Percentiles rank a stretch among this genome's conserved stretches.
Conservation (phyloP, 2,329 filamentous ascomycete species). For the Clathrospora elynae region DNA sequence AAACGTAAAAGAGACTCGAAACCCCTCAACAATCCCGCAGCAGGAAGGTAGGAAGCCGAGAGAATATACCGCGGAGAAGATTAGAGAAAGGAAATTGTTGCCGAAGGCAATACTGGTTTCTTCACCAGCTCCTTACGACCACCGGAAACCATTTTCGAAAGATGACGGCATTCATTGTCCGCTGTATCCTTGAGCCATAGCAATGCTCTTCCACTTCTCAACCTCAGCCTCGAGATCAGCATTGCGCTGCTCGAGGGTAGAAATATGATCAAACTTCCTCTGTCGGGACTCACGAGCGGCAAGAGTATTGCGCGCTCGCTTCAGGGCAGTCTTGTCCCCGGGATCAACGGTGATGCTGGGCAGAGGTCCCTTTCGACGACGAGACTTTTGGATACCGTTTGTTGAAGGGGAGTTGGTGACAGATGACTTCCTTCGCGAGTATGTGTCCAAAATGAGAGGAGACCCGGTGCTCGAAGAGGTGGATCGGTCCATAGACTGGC, state of each 20-base stretch:
- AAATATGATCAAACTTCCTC: conserved; percentile 78
- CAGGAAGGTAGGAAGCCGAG: conserved; percentile 7
- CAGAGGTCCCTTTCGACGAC: conserved; percentile 79
- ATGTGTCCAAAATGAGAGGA: conserved; percentile 44
- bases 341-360: conserved; percentile 79
- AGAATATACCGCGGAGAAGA: conserved; percentile 11
- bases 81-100: conserved; percentile 33
- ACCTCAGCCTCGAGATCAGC: conserved; percentile 64
- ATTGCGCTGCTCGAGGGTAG: conserved; percentile 75
- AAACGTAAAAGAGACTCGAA: conserved; percentile 15
- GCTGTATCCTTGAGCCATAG: conserved; percentile 46
- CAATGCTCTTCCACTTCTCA: conserved; percentile 51
- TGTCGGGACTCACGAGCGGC: conserved; percentile 92
- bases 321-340: conserved; percentile 76
- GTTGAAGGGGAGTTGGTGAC: conserved; percentile 58
- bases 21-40: conserved; percentile 16
- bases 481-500: conserved; percentile 45
- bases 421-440: conserved; percentile 50
- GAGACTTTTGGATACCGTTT: conserved; percentile 71
- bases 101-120: conserved; percentile 33
- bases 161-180: conserved; percentile 42
- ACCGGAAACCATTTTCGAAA: conserved; percentile 36
- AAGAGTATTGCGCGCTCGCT: conserved; percentile 91
- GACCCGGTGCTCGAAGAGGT: conserved; percentile 46
- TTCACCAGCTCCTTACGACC: conserved; percentile 48